These are phyloP conservation scores for Kentomonas sorsogonicus DNA, from an alignment of 208 protist genomes.

Conservation along the genomic window DNA sequence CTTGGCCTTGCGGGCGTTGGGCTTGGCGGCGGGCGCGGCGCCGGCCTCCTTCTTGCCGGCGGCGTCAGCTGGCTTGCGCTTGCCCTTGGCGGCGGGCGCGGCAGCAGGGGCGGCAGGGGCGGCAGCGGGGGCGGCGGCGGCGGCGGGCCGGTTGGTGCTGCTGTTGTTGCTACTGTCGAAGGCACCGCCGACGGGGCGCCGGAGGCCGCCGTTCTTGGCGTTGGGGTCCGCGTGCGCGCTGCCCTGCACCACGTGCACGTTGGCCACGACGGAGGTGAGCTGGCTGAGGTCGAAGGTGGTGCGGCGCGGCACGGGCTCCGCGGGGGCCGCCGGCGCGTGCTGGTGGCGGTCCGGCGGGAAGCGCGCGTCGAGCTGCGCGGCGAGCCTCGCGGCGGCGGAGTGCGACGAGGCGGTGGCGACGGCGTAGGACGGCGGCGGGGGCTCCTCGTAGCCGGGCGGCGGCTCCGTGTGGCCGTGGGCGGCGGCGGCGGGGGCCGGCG, in stretches of 20 bases:
- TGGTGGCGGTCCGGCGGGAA: neutral
- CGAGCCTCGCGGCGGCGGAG: neutral
- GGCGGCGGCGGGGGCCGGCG: slow-evolving; percentile 1
- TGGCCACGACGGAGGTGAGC: neutral
- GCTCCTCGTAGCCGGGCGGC: neutral
- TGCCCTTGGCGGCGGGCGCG: slow-evolving; percentile 9
- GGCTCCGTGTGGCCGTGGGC: neutral
- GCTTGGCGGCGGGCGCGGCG: slow-evolving; percentile 6
- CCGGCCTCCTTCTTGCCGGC: slow-evolving; percentile 61
- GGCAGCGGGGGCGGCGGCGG: slow-evolving; percentile 1
- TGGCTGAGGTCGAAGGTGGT: too few relatives aligned
- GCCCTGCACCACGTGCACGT: too few relatives aligned
- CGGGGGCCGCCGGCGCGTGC: too few relatives aligned
- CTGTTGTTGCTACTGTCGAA: neutral
- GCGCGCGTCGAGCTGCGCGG: neutral
- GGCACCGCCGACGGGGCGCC: too few relatives aligned
- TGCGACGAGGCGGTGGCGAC: slow-evolving; percentile 3
- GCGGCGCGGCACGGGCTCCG: too few relatives aligned
- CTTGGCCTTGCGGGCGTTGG: slow-evolving; percentile 10
- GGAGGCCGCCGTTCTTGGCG: slow-evolving; percentile 3
- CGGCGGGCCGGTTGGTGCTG: neutral
- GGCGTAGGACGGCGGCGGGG: slow-evolving; percentile 11
- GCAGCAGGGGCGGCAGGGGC: neutral
- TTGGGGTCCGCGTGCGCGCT: neutral
- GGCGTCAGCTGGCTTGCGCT: slow-evolving; percentile 29